Conservation (phyloP, 495 filamentous ascomycete genomes). For the Daldinia grandis region DNA sequence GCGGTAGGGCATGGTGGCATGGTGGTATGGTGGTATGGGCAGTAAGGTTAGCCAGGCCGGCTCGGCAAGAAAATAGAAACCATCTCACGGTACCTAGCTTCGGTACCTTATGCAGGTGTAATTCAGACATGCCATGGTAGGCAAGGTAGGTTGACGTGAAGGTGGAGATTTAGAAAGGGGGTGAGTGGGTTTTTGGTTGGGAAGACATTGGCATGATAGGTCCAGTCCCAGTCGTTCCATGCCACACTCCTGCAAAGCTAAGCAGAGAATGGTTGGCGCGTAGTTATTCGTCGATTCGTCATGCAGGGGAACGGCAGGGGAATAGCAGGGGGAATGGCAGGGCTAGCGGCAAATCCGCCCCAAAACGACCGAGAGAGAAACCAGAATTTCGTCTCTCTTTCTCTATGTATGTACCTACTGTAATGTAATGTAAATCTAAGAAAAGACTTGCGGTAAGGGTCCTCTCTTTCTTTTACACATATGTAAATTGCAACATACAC, state of each 20-base stretch:
- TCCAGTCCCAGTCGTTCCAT: neutral
- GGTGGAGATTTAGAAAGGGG: slow-evolving; percentile 16
- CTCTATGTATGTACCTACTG: no score
- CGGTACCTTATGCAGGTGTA: slow-evolving; percentile 16
- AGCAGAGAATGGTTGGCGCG: slow-evolving; percentile 31
- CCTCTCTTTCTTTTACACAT: no score
- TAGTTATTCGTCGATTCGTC: slow-evolving; percentile 32
- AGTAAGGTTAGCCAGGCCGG: slow-evolving; percentile 9
- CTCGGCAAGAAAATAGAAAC: slow-evolving; percentile 14
- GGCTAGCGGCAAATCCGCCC: slow-evolving; percentile 1
- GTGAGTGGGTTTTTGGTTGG: slow-evolving; percentile 4
- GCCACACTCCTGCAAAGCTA: slow-evolving; percentile 13
- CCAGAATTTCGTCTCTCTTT: neutral
- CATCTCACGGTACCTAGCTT: neutral
- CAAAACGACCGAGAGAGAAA: slow-evolving; percentile 1
- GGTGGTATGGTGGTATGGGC: neutral
- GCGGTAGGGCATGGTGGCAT: neutral
- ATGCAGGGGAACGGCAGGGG: slow-evolving; percentile 43
- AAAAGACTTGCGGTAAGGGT: no score
- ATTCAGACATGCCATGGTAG: slow-evolving; percentile 4
- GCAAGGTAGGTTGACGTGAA: slow-evolving; percentile 13
- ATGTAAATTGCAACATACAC: neutral
- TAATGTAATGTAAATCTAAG: no score
- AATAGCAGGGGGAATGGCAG: slow-evolving; percentile 34
- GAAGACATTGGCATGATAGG: slow-evolving; percentile 26